Evolutionary conservation across 345 rosid genomes (phyloP).

Genomic region (Lumnitzera littorea): DNA sequence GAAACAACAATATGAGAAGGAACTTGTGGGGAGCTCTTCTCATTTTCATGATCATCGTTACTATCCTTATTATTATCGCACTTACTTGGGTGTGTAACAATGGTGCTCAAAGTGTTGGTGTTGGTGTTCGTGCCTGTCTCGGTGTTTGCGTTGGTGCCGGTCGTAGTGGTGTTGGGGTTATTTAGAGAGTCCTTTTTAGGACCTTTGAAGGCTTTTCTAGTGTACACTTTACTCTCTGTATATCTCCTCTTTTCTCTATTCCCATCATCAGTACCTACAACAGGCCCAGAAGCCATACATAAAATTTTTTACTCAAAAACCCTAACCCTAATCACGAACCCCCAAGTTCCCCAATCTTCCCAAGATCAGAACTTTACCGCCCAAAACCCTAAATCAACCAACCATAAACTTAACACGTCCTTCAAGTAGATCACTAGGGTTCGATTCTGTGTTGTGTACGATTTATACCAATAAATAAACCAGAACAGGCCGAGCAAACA

Average conservation of each 20-base stretch:
- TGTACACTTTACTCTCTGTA: slow-evolving; percentile 59
- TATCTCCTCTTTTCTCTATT: slow-evolving; percentile 60
- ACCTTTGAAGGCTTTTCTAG: slow-evolving; percentile 63
- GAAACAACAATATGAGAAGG: slow-evolving; percentile 23
- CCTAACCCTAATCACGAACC: slow-evolving; percentile 24
- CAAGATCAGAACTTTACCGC: slow-evolving; percentile 4
- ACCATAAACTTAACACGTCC: not conserved
- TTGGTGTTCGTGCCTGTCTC: slow-evolving; percentile 4
- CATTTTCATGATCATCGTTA: slow-evolving; percentile 20
- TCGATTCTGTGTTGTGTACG: too few relatives aligned
- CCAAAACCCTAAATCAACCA: slow-evolving; percentile 33
- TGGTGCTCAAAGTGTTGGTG: not conserved
- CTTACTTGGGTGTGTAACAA: not conserved
- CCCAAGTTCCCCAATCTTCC: not conserved
- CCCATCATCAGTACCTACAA: slow-evolving; percentile 55
- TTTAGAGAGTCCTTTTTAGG: slow-evolving; percentile 20
- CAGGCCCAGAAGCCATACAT: slow-evolving; percentile 95
- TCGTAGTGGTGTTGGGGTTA: slow-evolving; percentile 4
- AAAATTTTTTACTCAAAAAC: slow-evolving; percentile 35
- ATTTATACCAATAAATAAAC: too few relatives aligned
- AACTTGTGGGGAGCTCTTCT: slow-evolving; percentile 17
- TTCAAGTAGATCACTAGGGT: too few relatives aligned
- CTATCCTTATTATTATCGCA: slow-evolving; percentile 1
- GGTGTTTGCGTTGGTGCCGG: slow-evolving; percentile 10
- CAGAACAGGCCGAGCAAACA: too few relatives aligned